These are phyloP conservation scores for Fusarium albidum DNA, from an alignment of 2,329 filamentous ascomycete species.

Conservation along the genomic window DNA sequence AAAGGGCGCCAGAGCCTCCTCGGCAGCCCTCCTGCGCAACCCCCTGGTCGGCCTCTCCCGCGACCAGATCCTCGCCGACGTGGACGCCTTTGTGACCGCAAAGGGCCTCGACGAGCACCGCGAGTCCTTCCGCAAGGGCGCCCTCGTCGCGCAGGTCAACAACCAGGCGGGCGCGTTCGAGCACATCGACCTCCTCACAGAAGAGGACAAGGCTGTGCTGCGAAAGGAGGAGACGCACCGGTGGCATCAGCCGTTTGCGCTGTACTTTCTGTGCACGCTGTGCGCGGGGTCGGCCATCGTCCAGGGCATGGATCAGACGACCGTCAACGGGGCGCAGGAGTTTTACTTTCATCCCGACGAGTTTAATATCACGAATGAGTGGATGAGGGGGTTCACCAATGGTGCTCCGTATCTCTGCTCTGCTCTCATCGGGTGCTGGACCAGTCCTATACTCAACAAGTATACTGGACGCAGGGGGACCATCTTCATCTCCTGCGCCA, in stretches of 20 bases:
- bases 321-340: conserved; percentile 69
- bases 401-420: conserved; percentile 62
- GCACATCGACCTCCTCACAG: conserved; percentile 35
- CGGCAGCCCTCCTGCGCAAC: conserved; percentile 42
- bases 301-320: conserved; percentile 73
- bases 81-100: conserved; percentile 46
- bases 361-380: conserved; percentile 46
- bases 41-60: conserved; percentile 42
- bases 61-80: conserved; percentile 45
- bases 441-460: conserved; percentile 59
- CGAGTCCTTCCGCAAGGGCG: conserved; percentile 60
- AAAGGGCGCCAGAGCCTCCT: conserved; percentile 27
- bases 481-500: conserved; percentile 68
- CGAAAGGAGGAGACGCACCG: conserved; percentile 41
- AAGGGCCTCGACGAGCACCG: conserved; percentile 46
- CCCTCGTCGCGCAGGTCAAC: conserved; percentile 58
- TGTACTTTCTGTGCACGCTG: conserved; percentile 48
- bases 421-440: conserved; percentile 49
- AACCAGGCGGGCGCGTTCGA: conserved; percentile 45
- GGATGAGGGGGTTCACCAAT: conserved; percentile 65
- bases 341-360: conserved; percentile 41
- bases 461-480: conserved; percentile 70
- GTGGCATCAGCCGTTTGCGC: conserved; percentile 45
- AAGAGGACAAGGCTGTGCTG: conserved; percentile 42
- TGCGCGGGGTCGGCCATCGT: conserved; percentile 61